Evolutionary conservation across 176 grass and related monocot genomes (phyloP).

Genomic region (Carex myosuroides): DNA sequence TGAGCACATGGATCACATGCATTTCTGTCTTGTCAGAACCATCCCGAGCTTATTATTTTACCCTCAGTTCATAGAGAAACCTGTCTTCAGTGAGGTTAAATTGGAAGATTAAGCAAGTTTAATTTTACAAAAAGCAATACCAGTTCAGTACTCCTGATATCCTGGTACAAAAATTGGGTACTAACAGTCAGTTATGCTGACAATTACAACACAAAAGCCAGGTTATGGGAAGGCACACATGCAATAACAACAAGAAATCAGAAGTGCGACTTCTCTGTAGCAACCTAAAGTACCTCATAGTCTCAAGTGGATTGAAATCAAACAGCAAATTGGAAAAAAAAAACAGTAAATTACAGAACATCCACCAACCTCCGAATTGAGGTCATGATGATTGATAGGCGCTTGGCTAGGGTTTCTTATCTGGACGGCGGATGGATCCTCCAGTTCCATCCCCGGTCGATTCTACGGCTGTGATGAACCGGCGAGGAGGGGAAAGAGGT

Average conservation of each 20-base stretch:
- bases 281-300: not conserved
- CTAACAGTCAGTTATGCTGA: not conserved
- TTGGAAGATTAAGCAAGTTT: not conserved
- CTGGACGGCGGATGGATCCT: conserved; percentile 23
- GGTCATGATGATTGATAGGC: conserved; percentile 47
- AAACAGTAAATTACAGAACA: not conserved
- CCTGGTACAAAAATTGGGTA: not conserved
- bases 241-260: not conserved
- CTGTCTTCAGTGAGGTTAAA: not conserved
- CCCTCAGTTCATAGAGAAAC: not conserved
- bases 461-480: conserved; percentile 20
- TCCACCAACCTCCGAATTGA: conserved; percentile 52
- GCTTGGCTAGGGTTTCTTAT: conserved; percentile 37
- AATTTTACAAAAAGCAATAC: not conserved
- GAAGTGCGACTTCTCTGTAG: not conserved
- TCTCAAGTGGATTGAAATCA: not conserved
- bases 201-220: not conserved
- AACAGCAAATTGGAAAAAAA: not conserved
- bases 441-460: conserved; percentile 37
- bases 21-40: not conserved
- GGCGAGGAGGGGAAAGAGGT: conserved; percentile 8
- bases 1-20: not conserved
- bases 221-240: not conserved
- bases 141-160: not conserved
- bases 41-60: not conserved